Evolutionary conservation across 106 monocot species (phyloP).

Genomic region (Platanthera zijinensis): DNA sequence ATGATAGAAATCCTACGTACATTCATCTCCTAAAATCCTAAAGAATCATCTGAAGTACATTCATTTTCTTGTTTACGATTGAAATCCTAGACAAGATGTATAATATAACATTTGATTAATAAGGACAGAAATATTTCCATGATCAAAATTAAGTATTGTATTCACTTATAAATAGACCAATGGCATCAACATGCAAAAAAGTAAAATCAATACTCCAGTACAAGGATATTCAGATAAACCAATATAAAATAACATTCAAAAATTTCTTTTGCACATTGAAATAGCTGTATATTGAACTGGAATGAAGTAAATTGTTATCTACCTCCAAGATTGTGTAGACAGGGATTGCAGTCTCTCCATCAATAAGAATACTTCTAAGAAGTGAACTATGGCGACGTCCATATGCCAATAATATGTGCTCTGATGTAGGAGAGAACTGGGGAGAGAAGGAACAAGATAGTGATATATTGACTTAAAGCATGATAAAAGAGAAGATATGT

Average conservation of each 20-base stretch:
- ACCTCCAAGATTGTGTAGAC: conserved; percentile 98
- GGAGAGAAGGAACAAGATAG: conserved; percentile 4
- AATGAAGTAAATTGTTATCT: conserved; percentile 32
- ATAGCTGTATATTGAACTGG: background rate
- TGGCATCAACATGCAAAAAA: background rate
- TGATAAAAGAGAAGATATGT: background rate
- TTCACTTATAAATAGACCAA: background rate
- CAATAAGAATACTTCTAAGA: conserved; percentile 70
- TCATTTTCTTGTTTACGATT: background rate
- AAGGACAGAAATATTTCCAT: background rate
- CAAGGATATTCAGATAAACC: background rate
- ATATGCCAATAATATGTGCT: conserved; percentile 91
- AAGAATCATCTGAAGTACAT: background rate
- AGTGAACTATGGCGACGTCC: conserved; percentile 89
- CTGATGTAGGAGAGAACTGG: conserved; percentile 97
- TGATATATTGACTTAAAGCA: conserved; percentile 1
- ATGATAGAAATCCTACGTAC: background rate
- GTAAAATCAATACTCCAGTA: background rate
- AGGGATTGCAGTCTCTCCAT: conserved; percentile 69
- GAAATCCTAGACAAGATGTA: background rate
- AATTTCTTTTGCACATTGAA: background rate
- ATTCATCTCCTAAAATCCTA: background rate
- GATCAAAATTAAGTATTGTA: background rate
- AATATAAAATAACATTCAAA: background rate
- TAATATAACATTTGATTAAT: no score